These are phyloP conservation scores for Chytriomyces sp. DNA, from an alignment of 192 early-diverging fungal genomes.

Conservation along the genomic window DNA sequence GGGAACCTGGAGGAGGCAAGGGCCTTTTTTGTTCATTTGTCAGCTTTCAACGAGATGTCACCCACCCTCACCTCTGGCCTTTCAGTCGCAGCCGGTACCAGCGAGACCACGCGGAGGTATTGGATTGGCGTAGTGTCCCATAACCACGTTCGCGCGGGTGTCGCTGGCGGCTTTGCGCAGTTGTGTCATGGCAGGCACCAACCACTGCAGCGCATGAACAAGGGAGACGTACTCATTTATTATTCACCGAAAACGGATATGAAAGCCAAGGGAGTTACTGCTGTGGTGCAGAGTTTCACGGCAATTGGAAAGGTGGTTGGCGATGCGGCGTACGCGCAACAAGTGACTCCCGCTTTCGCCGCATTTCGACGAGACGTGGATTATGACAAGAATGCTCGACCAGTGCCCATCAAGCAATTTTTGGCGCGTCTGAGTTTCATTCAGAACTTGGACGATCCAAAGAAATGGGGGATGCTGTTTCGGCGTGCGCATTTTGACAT, in stretches of 20 bases:
- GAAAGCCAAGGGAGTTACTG: too few species aligned
- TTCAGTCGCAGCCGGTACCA: too few species aligned
- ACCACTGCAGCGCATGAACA: background rate
- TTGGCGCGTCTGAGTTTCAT: background rate
- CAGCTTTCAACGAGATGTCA: too few species aligned
- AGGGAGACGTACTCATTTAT: background rate
- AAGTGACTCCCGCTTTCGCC: background rate
- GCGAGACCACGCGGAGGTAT: background rate
- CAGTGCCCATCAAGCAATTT: background rate
- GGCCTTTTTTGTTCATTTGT: too few species aligned
- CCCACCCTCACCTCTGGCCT: too few species aligned
- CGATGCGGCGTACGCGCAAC: background rate
- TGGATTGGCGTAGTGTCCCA: background rate
- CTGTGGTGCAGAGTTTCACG: background rate
- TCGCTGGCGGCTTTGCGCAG: background rate
- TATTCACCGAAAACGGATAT: background rate
- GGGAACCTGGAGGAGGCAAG: too few species aligned
- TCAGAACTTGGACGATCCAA: background rate
- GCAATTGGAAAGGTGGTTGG: background rate
- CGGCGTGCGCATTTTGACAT: background rate
- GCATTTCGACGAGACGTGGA: background rate
- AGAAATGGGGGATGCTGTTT: background rate
- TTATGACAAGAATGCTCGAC: background rate
- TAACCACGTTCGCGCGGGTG: background rate
- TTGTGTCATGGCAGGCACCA: background rate